phyloP scores from a whole-genome alignment of 441 rosid species.

The Iberis amara region DNA sequence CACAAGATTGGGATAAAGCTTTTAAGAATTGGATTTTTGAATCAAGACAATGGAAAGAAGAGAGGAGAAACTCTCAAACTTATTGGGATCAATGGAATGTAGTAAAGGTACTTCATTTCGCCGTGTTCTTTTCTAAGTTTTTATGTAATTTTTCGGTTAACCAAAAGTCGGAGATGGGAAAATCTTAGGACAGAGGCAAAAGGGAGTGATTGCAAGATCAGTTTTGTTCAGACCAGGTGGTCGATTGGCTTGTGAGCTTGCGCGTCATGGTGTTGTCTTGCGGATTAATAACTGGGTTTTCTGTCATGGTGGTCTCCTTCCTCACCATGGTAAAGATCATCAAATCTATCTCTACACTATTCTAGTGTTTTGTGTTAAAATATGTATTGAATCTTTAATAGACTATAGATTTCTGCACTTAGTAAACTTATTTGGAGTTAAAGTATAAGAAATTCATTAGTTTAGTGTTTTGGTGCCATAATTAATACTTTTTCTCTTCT shows the following conservation, averaged over 20 bases:
- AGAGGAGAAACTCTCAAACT: slow-evolving; percentile 41
- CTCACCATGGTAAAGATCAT: slow-evolving; percentile 63
- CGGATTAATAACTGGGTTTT: slow-evolving; percentile 86
- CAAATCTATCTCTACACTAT: too few relatives aligned
- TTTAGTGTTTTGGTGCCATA: too few relatives aligned
- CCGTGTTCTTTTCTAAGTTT: slow-evolving; percentile 11
- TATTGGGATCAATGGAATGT: slow-evolving; percentile 73
- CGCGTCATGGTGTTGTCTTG: slow-evolving; percentile 65
- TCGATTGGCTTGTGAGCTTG: slow-evolving; percentile 66
- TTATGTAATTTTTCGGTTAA: slow-evolving; percentile 5
- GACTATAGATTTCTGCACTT: too few relatives aligned
- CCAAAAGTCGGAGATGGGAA: slow-evolving; percentile 18
- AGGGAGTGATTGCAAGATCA: slow-evolving; percentile 83
- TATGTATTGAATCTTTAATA: too few relatives aligned
- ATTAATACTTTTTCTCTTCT: too few relatives aligned
- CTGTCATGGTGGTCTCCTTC: slow-evolving; percentile 95
- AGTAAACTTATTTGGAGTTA: too few relatives aligned
- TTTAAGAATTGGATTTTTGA: slow-evolving; percentile 56
- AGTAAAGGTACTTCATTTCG: slow-evolving; percentile 54
- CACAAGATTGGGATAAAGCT: slow-evolving; percentile 63
- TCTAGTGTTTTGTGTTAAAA: too few relatives aligned
- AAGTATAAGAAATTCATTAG: too few relatives aligned
- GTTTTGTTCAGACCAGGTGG: slow-evolving; percentile 79
- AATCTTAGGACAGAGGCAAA: slow-evolving; percentile 94
- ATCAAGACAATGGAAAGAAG: slow-evolving; percentile 44